Evolutionary conservation across 1,139 yeast species (phyloP).

Genomic region (Saccharomyces hybrid): DNA sequence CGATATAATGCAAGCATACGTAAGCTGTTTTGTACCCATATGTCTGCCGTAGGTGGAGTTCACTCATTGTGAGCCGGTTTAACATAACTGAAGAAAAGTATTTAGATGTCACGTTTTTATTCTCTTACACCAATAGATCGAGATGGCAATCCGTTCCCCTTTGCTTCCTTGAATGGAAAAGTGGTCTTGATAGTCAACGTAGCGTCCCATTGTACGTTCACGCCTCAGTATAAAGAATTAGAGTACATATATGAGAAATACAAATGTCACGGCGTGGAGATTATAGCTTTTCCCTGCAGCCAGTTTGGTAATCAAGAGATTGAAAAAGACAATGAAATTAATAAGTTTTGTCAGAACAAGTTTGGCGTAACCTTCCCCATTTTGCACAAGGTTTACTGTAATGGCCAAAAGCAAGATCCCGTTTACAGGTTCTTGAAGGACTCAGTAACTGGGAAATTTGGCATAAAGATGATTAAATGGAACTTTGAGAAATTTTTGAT

Average conservation of each 20-base stretch:
- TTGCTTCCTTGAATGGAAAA: constrained; percentile 61
- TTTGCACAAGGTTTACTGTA: constrained; percentile 69
- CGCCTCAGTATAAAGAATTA: constrained; percentile 57
- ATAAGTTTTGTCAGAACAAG: constrained; percentile 44
- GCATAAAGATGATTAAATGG: constrained; percentile 66
- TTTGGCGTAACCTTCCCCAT: constrained; percentile 56
- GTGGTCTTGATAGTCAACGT: constrained; percentile 75
- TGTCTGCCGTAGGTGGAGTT: not conserved
- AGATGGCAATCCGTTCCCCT: constrained; percentile 49
- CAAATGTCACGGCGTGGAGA: constrained; percentile 55
- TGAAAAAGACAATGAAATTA: constrained; percentile 48
- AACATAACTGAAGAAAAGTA: not conserved
- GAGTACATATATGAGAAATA: constrained; percentile 68
- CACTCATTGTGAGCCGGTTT: not conserved
- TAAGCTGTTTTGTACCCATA: not conserved
- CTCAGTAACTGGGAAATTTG: constrained; percentile 47
- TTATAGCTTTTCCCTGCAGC: constrained; percentile 79
- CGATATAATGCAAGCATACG: not conserved
- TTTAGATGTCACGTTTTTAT: constrained; percentile 34
- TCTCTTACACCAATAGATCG: constrained; percentile 42
- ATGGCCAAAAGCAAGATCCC: constrained; percentile 65
- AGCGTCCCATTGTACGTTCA: constrained; percentile 55
- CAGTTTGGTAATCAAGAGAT: constrained; percentile 85
- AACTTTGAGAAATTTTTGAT: constrained; percentile 79
- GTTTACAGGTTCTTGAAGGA: constrained; percentile 65